phyloP scores from a whole-genome alignment of 1,284 basidiomycete species.

The Malassezia equina region DNA sequence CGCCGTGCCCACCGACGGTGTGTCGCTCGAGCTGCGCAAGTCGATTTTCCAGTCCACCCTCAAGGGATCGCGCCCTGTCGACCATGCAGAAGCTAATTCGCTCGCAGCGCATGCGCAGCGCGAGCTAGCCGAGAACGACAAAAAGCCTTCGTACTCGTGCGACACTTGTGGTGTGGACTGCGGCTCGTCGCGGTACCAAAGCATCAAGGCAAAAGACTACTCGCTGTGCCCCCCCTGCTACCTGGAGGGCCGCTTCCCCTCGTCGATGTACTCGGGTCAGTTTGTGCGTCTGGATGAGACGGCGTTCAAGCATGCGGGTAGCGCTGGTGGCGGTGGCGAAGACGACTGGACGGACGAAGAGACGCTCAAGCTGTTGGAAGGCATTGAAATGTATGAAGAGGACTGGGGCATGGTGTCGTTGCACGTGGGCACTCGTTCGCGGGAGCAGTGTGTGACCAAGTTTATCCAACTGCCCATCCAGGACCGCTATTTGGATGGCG shows the following conservation, averaged over 20 bases:
- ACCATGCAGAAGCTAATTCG: conserved; percentile 34
- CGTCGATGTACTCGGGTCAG: conserved; percentile 90
- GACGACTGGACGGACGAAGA: conserved; percentile 89
- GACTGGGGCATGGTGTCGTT: conserved; percentile 87
- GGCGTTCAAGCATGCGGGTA: conserved; percentile 51
- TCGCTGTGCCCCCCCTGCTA: conserved; percentile 62
- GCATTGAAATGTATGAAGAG: conserved; percentile 94
- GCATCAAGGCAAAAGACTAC: conserved; percentile 76
- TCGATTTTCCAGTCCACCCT: conserved; percentile 44
- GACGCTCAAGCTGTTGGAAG: conserved; percentile 76
- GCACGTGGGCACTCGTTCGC: conserved; percentile 78
- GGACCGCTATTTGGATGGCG: conserved; percentile 65
- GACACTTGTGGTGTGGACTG: conserved; percentile 93
- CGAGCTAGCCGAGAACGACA: conserved; percentile 48
- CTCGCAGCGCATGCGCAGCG: conserved; percentile 51
- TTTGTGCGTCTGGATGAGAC: conserved; percentile 71
- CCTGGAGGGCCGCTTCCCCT: conserved; percentile 89
- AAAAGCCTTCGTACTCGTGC: conserved; percentile 60
- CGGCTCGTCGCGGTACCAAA: conserved; percentile 77
- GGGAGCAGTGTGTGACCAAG: conserved; percentile 88
- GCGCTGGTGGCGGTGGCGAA: conserved; percentile 49
- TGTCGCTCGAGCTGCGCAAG: conserved; percentile 50
- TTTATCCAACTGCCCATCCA: conserved; percentile 96
- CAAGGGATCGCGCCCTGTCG: conserved; percentile 36
- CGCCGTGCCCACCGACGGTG: conserved; percentile 61